Evolutionary conservation across 1,284 basidiomycete genomes (phyloP).

Genomic region (Irpex sp.): DNA sequence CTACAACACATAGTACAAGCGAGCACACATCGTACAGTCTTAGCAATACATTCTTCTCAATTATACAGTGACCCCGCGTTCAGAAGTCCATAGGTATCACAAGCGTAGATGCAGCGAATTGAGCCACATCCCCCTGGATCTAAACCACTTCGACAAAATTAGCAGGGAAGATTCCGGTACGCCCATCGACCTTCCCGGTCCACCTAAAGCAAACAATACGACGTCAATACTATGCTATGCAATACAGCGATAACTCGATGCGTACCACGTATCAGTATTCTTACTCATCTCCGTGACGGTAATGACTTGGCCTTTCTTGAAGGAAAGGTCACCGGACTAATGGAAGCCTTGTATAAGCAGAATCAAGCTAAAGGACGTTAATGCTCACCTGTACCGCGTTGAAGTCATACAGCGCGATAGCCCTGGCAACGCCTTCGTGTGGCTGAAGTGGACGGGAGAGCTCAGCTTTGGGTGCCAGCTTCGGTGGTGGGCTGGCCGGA

Average conservation of each 20-base stretch:
- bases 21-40: not conserved
- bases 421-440: constrained; percentile 64
- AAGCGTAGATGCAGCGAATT: too few relatives aligned
- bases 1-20: too few relatives aligned
- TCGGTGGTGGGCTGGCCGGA: constrained; percentile 22
- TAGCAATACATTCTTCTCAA: not conserved
- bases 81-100: not conserved
- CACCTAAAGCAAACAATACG: constrained; percentile 45
- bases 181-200: constrained; percentile 47
- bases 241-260: constrained; percentile 3
- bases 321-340: constrained; percentile 80
- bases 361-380: not conserved
- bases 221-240: too few relatives aligned
- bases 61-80: not conserved
- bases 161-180: constrained; percentile 50
- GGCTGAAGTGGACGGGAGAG: constrained; percentile 43
- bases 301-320: constrained; percentile 84
- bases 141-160: constrained; percentile 50
- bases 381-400: constrained; percentile 59
- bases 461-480: constrained; percentile 46
- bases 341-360: constrained; percentile 3
- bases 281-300: constrained; percentile 72
- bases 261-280: constrained; percentile 77
- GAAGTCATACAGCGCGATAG: constrained; percentile 80
- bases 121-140: not conserved